Evolutionary conservation across 1,284 basidiomycete species (phyloP), one percentile per base, ranked within the genome.

Genomic region (Anthracocystis panici-leucophaei): DNA sequence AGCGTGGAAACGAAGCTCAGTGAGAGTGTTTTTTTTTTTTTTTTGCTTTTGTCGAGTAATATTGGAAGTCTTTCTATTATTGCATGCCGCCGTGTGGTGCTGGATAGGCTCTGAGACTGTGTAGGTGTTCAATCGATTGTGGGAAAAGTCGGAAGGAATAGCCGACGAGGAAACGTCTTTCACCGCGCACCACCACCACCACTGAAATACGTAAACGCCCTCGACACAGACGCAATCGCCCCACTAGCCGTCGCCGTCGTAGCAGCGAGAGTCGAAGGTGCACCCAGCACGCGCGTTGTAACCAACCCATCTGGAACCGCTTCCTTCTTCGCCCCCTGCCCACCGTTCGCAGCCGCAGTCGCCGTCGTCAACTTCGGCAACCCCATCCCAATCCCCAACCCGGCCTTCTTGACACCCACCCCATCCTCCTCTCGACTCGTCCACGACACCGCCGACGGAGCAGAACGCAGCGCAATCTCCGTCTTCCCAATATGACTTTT

Each of bases 401-500:
- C 69, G 6, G 31, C 40, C 35, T 56, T 69, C 53, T 59, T 53
- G 1, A 2, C 54, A 7, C 20, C 52, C 35, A 10, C 31, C 12
- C 18, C 53, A 0, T 48, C 27, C 16, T 51, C 20, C 7, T 10
- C 5, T n/a, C 21, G 6, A 4, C 31, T 33, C 38, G 44, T 20
- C 27, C 4, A 27, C 27, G 27, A 27, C 18, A 42, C 5, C 20
- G 35, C 14, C 14, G 29, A 16, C 33, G 46, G 7, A 1, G 48
- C 56, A 0, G 76, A 73, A 1, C 54, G 35, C 7, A 78, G 45
- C 20, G 67, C 45, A 33, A 78, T 78, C 54, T 78, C 76, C 14
- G 38, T 65, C 49, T 72, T 75, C 9, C 76, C 73, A 21, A 78
- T 60, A 46, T 75, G 73, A 31, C 70, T 69, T 40, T 51, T 78